A percentile compares a stretch with the other conserved stretches of the same genome.
phyloP scores from a whole-genome alignment of 148 eudicot genomes.

The Camellia sinensis region DNA sequence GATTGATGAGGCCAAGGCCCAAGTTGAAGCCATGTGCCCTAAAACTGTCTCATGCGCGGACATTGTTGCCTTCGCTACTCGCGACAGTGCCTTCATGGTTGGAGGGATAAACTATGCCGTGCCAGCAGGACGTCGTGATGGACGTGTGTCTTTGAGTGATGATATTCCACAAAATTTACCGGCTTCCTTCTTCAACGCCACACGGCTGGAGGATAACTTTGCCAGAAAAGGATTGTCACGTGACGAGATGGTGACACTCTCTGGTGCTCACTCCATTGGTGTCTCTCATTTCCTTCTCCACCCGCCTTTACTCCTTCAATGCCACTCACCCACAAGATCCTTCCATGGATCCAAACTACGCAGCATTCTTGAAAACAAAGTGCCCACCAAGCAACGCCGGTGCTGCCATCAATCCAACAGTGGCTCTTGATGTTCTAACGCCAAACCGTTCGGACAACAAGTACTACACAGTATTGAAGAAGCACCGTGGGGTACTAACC shows the following conservation, averaged over 20 bases:
- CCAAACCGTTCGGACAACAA: conserved; percentile 32
- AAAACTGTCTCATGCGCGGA: too few species aligned
- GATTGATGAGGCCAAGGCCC: too few species aligned
- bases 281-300: conserved; percentile 26
- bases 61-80: too few species aligned
- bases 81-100: conserved; percentile 11
- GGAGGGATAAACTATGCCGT: conserved; percentile 32
- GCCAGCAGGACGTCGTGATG: conserved; percentile 45
- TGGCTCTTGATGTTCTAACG: conserved; percentile 24
- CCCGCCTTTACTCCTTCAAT: conserved; percentile 21
- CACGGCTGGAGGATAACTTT: conserved; percentile 25
- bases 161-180: conserved; percentile 34
- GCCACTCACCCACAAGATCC: conserved; percentile 21
- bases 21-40: too few species aligned
- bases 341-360: conserved; percentile 20
- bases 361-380: conserved; percentile 13
- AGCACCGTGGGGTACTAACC: conserved; percentile 21
- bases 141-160: conserved; percentile 25
- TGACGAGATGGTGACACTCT: conserved; percentile 45
- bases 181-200: conserved; percentile 18
- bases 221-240: conserved; percentile 29
- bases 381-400: conserved; percentile 8
- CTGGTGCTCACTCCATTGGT: conserved; percentile 52
- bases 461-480: conserved; percentile 28
- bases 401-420: neutral